Evolutionary conservation across 225 moss, liverwort and hornwort genomes (phyloP), one percentile per base, ranked within the genome.

Genomic region (Marchantia polymorpha): DNA sequence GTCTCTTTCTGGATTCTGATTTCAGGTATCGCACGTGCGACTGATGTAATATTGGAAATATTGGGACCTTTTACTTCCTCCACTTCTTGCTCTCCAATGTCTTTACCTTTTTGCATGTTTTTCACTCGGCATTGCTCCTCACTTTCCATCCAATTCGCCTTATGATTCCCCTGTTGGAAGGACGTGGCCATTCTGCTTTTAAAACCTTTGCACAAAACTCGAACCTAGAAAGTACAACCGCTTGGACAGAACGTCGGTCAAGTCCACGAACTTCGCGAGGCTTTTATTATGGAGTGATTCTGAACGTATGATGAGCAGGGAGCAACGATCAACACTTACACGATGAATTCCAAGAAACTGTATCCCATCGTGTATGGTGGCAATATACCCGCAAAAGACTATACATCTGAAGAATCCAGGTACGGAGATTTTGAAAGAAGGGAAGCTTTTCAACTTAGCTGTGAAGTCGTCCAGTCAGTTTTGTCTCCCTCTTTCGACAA

Each of bases 321-420:
- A 56, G 13, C 15, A 27, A 73, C 39, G 11, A 71, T 82, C n/a
- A 82, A 82, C 52, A 54, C 82, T 17, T 78, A n/a, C 72, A 61
- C 31, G 10, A 61, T 82, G 78, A 47, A 78, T 19, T 19, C 77
- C 10, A 65, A 39, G 25, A 22, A 48, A 13, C 39, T 59, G 76
- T 79, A 54, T 52, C 83, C 83, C 0, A 74, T 83, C 10, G 73
- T 79, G 3, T 83, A 39, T 23, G 78, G 65, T 19, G 73, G 65
- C 20, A 65, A 79, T 30, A 74, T 83, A 16, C 66, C 74, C 11
- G 56, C 48, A 31, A 0, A 1, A 1, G 6, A 0, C 10, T 63
- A 13, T 20, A 22, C 73, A 26, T 1, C 19, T 52, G 27, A 26
- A 0, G 26, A 53, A 10, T 25, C 73, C 25, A 73, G 73, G 73